Evolutionary conservation across 23 red algal species (phyloP).

Genomic region (Agarophyton chilense): DNA sequence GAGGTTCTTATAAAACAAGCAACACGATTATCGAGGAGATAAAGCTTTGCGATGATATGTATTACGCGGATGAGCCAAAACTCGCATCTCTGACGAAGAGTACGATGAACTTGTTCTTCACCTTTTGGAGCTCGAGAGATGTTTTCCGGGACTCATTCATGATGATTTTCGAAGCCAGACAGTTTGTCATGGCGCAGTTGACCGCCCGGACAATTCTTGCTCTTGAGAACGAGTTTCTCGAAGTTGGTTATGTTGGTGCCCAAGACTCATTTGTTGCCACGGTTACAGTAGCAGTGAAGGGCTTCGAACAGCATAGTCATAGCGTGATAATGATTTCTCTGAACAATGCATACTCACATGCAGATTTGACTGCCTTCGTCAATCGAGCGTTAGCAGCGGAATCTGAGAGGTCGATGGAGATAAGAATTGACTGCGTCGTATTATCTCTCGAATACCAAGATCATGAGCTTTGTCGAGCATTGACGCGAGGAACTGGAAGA

Average conservation of each 20-base stretch:
- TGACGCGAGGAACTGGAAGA: slow-evolving; percentile 67
- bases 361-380: slow-evolving; percentile 50
- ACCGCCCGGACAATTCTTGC: slow-evolving; percentile 39
- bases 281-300: neutral
- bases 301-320: slow-evolving; percentile 66
- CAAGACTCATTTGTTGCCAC: slow-evolving; percentile 43
- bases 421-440: slow-evolving; percentile 79
- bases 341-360: slow-evolving; percentile 62
- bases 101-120: slow-evolving; percentile 81
- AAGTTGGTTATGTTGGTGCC: neutral
- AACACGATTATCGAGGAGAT: slow-evolving; percentile 63
- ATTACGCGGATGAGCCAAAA: slow-evolving; percentile 69
- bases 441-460: slow-evolving; percentile 59
- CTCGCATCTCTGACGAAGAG: slow-evolving; percentile 71
- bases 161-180: slow-evolving; percentile 56
- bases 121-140: slow-evolving; percentile 60
- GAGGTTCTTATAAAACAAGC: slow-evolving; percentile 30
- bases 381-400: slow-evolving; percentile 31
- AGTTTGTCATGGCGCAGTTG: slow-evolving; percentile 59
- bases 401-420: slow-evolving; percentile 30
- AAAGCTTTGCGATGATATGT: slow-evolving; percentile 53
- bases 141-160: slow-evolving; percentile 42
- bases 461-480: slow-evolving; percentile 41
- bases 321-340: slow-evolving; percentile 68
- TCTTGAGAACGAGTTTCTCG: slow-evolving; percentile 21